Conservation (phyloP, 805 yeast genomes). For the Candida sakaeoensis region DNA sequence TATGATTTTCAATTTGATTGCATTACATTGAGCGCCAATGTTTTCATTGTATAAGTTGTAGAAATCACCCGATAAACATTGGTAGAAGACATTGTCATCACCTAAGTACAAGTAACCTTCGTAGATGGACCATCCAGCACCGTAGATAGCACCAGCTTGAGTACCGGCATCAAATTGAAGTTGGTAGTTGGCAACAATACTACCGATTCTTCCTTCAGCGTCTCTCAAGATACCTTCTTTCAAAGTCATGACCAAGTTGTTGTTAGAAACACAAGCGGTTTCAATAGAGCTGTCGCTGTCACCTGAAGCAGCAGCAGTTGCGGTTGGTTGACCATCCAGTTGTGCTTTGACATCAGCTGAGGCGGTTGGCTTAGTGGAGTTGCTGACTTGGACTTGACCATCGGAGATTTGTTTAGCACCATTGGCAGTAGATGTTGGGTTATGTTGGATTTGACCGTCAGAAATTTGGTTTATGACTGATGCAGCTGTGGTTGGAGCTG, state of each 20-base stretch:
- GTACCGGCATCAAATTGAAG: constrained; percentile 81
- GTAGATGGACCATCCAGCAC: constrained; percentile 56
- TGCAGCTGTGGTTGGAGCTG: constrained; percentile 16
- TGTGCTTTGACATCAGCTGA: constrained; percentile 25
- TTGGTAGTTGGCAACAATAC: constrained; percentile 57
- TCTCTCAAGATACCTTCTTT: constrained; percentile 46
- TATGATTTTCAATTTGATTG: constrained; percentile 8
- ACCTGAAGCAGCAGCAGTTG: constrained; percentile 25
- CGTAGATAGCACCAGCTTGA: constrained; percentile 70
- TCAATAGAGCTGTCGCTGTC: constrained; percentile 10
- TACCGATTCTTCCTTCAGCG: constrained; percentile 40
- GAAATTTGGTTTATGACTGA: constrained; percentile 25
- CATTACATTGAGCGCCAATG: constrained; percentile 43
- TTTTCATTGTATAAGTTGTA: constrained; percentile 70
- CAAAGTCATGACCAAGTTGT: constrained; percentile 55
- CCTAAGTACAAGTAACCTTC: constrained; percentile 46
- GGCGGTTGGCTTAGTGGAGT: constrained; percentile 14
- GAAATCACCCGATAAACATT: constrained; percentile 73
- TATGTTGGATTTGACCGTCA: constrained; percentile 29
- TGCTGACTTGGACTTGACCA: constrained; percentile 22
- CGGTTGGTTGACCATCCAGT: constrained; percentile 40
- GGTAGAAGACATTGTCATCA: constrained; percentile 62
- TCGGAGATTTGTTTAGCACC: constrained; percentile 28
- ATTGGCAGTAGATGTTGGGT: constrained; percentile 22
- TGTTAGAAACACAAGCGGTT: constrained; percentile 41